Conservation (phyloP, 805 yeast species). For the Monosporozyma unispora region DNA sequence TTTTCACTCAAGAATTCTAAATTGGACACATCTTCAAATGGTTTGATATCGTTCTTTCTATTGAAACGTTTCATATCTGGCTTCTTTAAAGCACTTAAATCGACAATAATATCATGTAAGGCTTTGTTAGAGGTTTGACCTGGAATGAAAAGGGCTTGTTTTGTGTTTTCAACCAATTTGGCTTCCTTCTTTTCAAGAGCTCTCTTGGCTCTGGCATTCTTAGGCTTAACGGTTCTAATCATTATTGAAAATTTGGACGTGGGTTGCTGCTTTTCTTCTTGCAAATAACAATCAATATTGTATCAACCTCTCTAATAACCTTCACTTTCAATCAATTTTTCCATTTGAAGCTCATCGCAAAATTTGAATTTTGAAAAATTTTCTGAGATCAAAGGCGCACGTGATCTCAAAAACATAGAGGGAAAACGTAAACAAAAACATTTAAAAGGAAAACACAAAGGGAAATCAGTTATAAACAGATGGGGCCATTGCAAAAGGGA, state of each 20-base stretch:
- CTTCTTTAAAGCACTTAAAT: constrained; percentile 80
- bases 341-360: neutral
- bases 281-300: too few species aligned
- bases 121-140: constrained; percentile 74
- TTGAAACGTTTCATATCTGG: constrained; percentile 82
- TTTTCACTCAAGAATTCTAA: constrained; percentile 91
- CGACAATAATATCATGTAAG: constrained; percentile 82
- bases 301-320: too few species aligned
- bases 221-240: constrained; percentile 60
- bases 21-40: constrained; percentile 81
- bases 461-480: too few species aligned
- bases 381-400: neutral
- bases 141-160: constrained; percentile 84
- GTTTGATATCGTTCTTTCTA: constrained; percentile 81
- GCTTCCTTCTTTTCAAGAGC: constrained; percentile 85
- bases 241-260: constrained; percentile 6
- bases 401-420: neutral
- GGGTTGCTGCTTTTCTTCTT: neutral
- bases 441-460: too few species aligned
- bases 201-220: constrained; percentile 91
- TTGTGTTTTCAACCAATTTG: constrained; percentile 80
- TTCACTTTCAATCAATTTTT: neutral
- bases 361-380: neutral
- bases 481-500: too few species aligned
- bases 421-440: neutral